Evolutionary conservation across 768 basidiomycete species (phyloP), one percentile per base, ranked within the genome.

Genomic region (Fomitopsis pulvina): DNA sequence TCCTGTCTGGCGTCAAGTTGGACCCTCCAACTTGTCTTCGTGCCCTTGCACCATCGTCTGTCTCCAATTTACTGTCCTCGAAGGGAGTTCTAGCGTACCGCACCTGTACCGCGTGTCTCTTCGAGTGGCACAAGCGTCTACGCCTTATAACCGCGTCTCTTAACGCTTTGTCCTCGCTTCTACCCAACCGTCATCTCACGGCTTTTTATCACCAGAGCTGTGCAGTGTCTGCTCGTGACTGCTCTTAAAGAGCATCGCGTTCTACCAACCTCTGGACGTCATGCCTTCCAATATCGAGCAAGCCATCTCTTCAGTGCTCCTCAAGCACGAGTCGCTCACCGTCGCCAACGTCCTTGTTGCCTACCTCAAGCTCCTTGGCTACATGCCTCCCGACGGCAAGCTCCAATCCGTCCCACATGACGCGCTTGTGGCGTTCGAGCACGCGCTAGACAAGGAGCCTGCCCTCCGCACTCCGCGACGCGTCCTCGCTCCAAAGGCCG

Each of bases 381-480:
- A 39, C 38, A 30, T 44, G 37, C 26, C 12, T 32, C 49, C 12
- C 41, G 41, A n/a, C 20, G n/a, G 6, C 14, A n/a, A 25, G 29
- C 43, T n/a, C 18, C 38, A 14, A n/a, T 24, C n/a, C 41, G 41
- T 50, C 41, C 29, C 41, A 9, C 49, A 50, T 22, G 49, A 50
- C 4, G 49, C 49, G 2, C 6, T 50, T 16, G 42, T 43, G 16
- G 41, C 49, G 11, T 50, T 50, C 41, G 49, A 50, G 24, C 49
- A 50, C 24, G 49, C 49, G 21, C 49, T 50, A 2, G 49, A 50
- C 42, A 50, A 50, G 41, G 41, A 50, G 41, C 49, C 49, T 14
- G 16, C 25, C 29, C 32, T 41, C 7, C 18, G 25, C n/a, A n/a
- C n/a, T n/a, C n/a, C n/a, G n/a, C n/a, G n/a, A 8, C 3, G 25